These are phyloP conservation scores for Globisporangium nagaii DNA, from an alignment of 352 stramenopile genomes.

Conservation along the genomic window DNA sequence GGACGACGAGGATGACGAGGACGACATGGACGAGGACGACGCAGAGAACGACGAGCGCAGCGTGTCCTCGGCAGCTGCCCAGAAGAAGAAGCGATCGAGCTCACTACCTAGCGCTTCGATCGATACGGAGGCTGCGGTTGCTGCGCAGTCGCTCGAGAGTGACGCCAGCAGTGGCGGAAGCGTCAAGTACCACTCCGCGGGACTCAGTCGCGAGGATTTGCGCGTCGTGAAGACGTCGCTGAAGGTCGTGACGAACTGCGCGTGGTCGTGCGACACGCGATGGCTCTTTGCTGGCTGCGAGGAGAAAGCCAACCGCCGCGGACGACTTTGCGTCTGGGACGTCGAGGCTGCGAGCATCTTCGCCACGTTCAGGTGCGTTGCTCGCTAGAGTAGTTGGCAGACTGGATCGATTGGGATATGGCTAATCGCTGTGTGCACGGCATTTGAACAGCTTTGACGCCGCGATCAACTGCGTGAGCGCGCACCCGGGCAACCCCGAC, in stretches of 20 bases:
- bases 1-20: constrained; percentile 9
- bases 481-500: constrained; percentile 47
- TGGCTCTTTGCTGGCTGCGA: constrained; percentile 64
- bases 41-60: constrained; percentile 16
- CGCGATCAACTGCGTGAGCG: constrained; percentile 45
- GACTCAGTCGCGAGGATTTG: constrained; percentile 43
- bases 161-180: not conserved
- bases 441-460: constrained; percentile 38
- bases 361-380: constrained; percentile 30
- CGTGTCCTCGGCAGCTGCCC: not conserved
- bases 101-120: too few species aligned
- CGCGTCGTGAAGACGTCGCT: constrained; percentile 41
- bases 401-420: too few species aligned
- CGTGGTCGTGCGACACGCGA: constrained; percentile 60
- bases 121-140: not conserved
- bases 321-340: constrained; percentile 64
- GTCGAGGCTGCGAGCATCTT: constrained; percentile 50
- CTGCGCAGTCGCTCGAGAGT: not conserved
- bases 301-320: constrained; percentile 51
- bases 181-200: not conserved
- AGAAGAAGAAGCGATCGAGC: not conserved
- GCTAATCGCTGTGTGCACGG: too few species aligned
- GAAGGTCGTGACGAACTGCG: constrained; percentile 60
- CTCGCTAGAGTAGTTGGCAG: too few species aligned
- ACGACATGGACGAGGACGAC: not conserved